These are phyloP conservation scores for Eragrostis curvula DNA, from an alignment of 176 grass and related monocot genomes.

Conservation along the genomic window DNA sequence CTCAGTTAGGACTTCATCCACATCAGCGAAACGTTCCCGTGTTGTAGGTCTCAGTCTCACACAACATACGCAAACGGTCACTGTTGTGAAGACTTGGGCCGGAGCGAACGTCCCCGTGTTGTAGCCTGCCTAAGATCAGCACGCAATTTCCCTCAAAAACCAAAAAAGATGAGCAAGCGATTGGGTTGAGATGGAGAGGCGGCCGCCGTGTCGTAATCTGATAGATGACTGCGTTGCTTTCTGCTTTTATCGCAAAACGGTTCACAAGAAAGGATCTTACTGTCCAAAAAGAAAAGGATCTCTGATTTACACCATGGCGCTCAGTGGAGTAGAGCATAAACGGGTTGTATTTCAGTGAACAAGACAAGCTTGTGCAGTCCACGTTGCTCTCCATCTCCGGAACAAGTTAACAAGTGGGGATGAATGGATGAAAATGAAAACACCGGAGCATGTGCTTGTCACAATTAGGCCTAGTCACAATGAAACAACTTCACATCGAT, in stretches of 20 bases:
- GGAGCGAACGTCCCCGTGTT: constrained; percentile 12
- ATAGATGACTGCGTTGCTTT: neutral
- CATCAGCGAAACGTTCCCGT: too few species aligned
- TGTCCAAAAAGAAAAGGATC: too few species aligned
- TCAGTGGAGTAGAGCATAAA: neutral
- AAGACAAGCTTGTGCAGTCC: too few species aligned
- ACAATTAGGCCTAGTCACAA: too few species aligned
- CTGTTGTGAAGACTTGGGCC: neutral
- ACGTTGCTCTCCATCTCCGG: too few species aligned
- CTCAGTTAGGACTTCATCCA: constrained; percentile 14
- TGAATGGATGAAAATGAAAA: too few species aligned
- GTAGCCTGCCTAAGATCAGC: constrained; percentile 8
- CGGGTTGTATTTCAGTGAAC: too few species aligned
- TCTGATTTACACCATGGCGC: neutral
- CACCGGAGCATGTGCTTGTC: too few species aligned
- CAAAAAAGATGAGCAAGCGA: neutral
- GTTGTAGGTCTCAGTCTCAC: too few species aligned
- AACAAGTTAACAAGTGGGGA: too few species aligned
- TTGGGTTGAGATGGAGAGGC: neutral
- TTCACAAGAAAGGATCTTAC: neutral
- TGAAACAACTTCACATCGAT: too few species aligned
- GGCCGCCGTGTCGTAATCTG: neutral
- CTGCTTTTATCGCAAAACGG: neutral
- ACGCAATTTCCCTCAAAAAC: neutral
- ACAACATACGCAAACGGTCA: neutral